Conservation (phyloP, 768 basidiomycete genomes). For the Mycena polygramma region DNA sequence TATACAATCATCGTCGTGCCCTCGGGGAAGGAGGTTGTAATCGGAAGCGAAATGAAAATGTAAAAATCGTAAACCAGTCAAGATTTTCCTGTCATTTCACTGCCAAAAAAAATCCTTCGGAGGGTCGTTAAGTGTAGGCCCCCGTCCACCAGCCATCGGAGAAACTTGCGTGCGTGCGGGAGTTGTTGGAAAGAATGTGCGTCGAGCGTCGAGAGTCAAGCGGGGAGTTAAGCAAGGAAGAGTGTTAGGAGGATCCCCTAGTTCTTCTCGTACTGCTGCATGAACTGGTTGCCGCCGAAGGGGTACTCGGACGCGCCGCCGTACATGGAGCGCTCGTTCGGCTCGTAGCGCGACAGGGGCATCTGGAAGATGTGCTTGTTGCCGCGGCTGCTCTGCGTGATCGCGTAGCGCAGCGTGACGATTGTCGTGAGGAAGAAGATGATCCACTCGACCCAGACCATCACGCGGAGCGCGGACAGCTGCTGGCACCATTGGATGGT, state of each 20-base stretch:
- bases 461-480: conserved; percentile 65
- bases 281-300: conserved; percentile 10
- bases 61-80: too few species aligned
- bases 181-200: too few species aligned
- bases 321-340: conserved; percentile 39
- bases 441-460: conserved; percentile 72
- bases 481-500: conserved; percentile 67
- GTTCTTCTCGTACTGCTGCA: conserved; percentile 1
- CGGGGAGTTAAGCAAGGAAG: neutral
- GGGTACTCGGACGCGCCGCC: conserved; percentile 13
- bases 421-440: conserved; percentile 57
- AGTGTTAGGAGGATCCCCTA: neutral
- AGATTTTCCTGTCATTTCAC: too few species aligned
- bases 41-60: too few species aligned
- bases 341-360: conserved; percentile 64
- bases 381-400: conserved; percentile 58
- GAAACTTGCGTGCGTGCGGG: too few species aligned
- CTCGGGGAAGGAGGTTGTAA: too few species aligned
- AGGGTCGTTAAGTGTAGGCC: too few species aligned
- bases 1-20: too few species aligned
- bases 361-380: conserved; percentile 65
- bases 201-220: too few species aligned
- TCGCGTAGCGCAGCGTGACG: conserved; percentile 58
- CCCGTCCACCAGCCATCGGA: too few species aligned
- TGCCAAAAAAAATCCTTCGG: too few species aligned